Base-by-base conservation (phyloP, 805 yeast species). In the Jamesozyma rosinii region DNA sequence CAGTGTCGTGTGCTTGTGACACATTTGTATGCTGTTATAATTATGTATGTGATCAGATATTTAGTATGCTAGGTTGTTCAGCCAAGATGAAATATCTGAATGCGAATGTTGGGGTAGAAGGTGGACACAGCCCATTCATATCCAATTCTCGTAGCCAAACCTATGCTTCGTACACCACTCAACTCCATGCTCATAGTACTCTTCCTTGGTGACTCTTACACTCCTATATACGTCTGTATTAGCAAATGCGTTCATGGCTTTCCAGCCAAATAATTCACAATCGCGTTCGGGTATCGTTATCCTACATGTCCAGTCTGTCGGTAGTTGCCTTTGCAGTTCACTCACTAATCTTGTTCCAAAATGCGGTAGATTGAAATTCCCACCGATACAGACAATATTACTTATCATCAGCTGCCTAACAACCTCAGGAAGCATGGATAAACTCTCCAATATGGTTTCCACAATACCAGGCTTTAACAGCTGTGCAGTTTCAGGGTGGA, bases 361-460 rank as follows among this genome's bases (percentile, higher is more conserved):
- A 34, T 88, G 86, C 0, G 80, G 76, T 11, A 92, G 54, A 40
- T 79, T 76, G 40, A 85, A 72, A 15, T 81, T 80, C 0, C 98
- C 98, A 0, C 99, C 98, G 1, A 79, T 76, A 10, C 88, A 67
- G 17, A 78, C 77, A 13, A 92, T 76, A 60, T 92, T 92, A 3
- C 90, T 79, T 53, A 79, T 77, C 40, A 92, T 67, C 42, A 92
- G 63, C 0, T 95, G 94, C 40, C 85, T 66, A 2, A 81, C 58
- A 4, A 82, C 72, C 48, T 79, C 87, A 0, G 97, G 96, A 29
- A 84, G 72, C 14, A 79, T 67, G 54, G 74, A 69, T 4, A 92
- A 68, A 24, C 84, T 68, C 46, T 85, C 87, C 35, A 81, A 75
- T 2, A 86, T 75, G 0, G 83, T 70, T 46, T 78, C 83, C 0